Percentiles rank a stretch among this genome's conserved stretches.
These are phyloP conservation scores for Microcyclospora pomicola DNA, from an alignment of 2,329 filamentous ascomycete genomes.

Conservation along the genomic window DNA sequence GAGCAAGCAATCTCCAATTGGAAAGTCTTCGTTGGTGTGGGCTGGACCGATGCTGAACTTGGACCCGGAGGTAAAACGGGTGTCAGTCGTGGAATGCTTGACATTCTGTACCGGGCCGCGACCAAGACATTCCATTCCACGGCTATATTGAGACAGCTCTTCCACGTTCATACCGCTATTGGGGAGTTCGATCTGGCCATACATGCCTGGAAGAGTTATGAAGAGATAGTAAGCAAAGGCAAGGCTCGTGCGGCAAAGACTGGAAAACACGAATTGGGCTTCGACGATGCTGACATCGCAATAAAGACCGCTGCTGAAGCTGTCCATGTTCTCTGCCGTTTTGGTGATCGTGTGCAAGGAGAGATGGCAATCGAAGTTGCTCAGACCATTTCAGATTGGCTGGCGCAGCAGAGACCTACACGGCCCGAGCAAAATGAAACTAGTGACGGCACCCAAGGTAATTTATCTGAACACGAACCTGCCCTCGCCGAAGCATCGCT, in stretches of 20 bases:
- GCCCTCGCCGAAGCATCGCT: constrained; percentile 25
- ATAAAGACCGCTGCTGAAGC: constrained; percentile 68
- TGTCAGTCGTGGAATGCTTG: constrained; percentile 63
- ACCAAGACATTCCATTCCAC: constrained; percentile 95
- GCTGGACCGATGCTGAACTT: constrained; percentile 69
- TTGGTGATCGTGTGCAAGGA: constrained; percentile 58
- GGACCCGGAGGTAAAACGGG: constrained; percentile 67
- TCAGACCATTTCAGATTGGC: constrained; percentile 57
- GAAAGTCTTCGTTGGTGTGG: constrained; percentile 63
- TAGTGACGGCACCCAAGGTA: constrained; percentile 16
- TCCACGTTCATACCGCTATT: constrained; percentile 71
- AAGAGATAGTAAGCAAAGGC: constrained; percentile 73
- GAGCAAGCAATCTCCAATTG: constrained; percentile 73
- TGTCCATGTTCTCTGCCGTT: constrained; percentile 67
- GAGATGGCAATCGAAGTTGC: constrained; percentile 66
- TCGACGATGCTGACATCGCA: constrained; percentile 68
- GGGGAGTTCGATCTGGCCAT: constrained; percentile 87
- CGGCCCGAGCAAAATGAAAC: constrained; percentile 7
- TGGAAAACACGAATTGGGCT: constrained; percentile 50
- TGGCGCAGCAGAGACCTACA: constrained; percentile 44
- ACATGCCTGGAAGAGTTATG: constrained; percentile 81
- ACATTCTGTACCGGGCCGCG: constrained; percentile 75
- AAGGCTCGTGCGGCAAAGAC: constrained; percentile 71
- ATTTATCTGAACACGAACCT: constrained; percentile 3
- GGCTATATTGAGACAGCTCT: constrained; percentile 69